A percentile compares a stretch with the other conserved stretches of the same genome.
Conservation (phyloP, 306 rosid species). For the Cicer judaicum region DNA sequence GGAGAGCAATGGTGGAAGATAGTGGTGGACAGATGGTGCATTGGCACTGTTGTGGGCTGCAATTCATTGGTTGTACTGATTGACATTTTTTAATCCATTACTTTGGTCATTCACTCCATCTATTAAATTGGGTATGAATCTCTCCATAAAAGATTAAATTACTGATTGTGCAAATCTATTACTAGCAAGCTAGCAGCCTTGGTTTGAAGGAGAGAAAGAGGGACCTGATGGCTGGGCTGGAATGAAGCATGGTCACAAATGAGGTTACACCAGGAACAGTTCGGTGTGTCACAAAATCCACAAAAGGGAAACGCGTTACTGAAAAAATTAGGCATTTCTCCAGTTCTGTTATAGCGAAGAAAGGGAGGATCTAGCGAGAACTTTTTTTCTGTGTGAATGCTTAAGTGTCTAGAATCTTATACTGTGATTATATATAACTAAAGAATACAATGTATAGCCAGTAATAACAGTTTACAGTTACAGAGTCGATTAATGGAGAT, state of each 20-base stretch:
- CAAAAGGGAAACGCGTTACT: not conserved
- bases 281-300: not conserved
- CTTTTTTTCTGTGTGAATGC: not conserved
- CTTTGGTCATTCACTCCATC: not conserved
- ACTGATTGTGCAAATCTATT: not conserved
- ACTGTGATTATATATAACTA: not conserved
- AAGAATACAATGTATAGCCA: not conserved
- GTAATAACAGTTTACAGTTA: not conserved
- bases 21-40: not conserved
- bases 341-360: not conserved
- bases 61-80: not conserved
- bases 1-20: not conserved
- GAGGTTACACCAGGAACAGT: not conserved
- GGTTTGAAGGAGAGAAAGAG: not conserved
- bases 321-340: too few species aligned
- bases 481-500: not conserved
- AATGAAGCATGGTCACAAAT: conserved; percentile 1
- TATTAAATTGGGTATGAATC: too few species aligned
- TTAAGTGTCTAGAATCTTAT: not conserved
- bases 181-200: not conserved
- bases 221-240: not conserved
- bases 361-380: conserved; percentile 10
- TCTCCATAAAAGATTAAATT: too few species aligned
- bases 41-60: not conserved
- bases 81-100: not conserved